These are phyloP conservation scores for Cladochytrium replicatum DNA, from an alignment of 192 early-diverging fungal genomes.

Conservation along the genomic window DNA sequence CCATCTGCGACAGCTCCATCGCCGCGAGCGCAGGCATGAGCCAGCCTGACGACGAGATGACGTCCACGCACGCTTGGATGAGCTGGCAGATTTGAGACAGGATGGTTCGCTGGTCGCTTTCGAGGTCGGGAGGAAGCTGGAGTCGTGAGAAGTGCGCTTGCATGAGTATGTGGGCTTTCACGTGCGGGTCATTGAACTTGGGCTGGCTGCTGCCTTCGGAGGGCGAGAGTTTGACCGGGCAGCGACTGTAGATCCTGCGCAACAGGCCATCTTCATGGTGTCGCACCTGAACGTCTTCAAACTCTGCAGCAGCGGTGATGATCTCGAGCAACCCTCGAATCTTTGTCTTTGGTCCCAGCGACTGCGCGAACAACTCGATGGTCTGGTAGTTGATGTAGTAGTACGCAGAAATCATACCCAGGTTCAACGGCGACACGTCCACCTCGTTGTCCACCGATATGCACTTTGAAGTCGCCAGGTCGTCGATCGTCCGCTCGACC, in stretches of 20 bases:
- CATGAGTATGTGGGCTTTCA: slow-evolving; percentile 86
- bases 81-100: slow-evolving; percentile 63
- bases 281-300: slow-evolving; percentile 82
- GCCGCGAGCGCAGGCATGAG: slow-evolving; percentile 75
- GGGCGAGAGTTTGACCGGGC: slow-evolving; percentile 61
- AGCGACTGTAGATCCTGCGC: slow-evolving; percentile 65
- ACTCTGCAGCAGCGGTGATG: slow-evolving; percentile 86
- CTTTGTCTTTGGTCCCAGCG: slow-evolving; percentile 77
- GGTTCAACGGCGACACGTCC: slow-evolving; percentile 73
- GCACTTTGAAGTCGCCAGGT: slow-evolving; percentile 81
- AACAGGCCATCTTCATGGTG: slow-evolving; percentile 84
- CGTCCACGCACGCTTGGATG: slow-evolving; percentile 89
- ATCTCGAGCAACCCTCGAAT: slow-evolving; percentile 88
- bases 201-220: slow-evolving; percentile 21
- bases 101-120: slow-evolving; percentile 75
- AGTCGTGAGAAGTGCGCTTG: slow-evolving; percentile 93
- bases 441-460: slow-evolving; percentile 43
- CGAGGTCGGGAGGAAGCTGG: slow-evolving; percentile 81
- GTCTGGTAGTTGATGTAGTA: slow-evolving; percentile 94
- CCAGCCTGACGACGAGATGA: slow-evolving; percentile 86
- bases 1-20: slow-evolving; percentile 98
- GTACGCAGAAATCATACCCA: slow-evolving; percentile 97
- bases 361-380: slow-evolving; percentile 86
- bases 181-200: slow-evolving; percentile 79
- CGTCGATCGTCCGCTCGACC: slow-evolving; percentile 82